Conservation (phyloP, 176 grass and related monocot species). For the Poa pratensis region DNA sequence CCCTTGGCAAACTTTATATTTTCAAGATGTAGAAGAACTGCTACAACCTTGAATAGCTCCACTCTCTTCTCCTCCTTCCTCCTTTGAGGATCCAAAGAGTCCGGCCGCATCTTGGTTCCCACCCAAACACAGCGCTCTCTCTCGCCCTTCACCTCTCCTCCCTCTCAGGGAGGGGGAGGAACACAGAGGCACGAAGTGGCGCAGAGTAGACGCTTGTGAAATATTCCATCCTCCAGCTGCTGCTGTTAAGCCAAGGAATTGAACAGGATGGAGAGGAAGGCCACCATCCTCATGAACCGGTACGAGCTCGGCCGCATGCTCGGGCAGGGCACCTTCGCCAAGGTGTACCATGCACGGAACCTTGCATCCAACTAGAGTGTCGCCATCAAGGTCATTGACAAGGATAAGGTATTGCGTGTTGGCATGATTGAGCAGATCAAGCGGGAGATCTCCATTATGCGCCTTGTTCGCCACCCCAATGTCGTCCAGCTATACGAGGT, state of each 20-base stretch:
- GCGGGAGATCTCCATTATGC: conserved; percentile 86
- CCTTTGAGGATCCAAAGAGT: conserved; percentile 41
- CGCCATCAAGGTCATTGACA: conserved; percentile 89
- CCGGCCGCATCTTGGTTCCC: conserved; percentile 36
- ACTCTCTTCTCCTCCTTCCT: conserved; percentile 33
- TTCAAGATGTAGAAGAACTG: too few species aligned
- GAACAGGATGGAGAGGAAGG: conserved; percentile 76
- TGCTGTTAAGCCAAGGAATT: background rate
- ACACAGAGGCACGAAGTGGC: conserved; percentile 48
- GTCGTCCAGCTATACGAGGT: conserved; percentile 93
- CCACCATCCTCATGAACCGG: conserved; percentile 77
- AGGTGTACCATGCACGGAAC: conserved; percentile 84
- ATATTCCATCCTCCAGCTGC: background rate
- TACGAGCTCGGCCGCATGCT: conserved; percentile 79
- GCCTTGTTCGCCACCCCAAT: conserved; percentile 77
- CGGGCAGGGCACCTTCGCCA: conserved; percentile 85
- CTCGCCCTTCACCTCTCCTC: conserved; percentile 68
- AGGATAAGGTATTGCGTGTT: conserved; percentile 82
- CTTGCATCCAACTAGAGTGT: conserved; percentile 63
- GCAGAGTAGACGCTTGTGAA: conserved; percentile 46
- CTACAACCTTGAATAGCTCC: background rate
- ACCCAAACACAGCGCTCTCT: conserved; percentile 31
- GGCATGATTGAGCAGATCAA: conserved; percentile 94
- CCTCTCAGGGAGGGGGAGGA: conserved; percentile 56
- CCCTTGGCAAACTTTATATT: conserved; percentile 71